These are phyloP conservation scores for Oryza longistaminata DNA, from an alignment of 176 grass and related monocot genomes.

Conservation along the genomic window DNA sequence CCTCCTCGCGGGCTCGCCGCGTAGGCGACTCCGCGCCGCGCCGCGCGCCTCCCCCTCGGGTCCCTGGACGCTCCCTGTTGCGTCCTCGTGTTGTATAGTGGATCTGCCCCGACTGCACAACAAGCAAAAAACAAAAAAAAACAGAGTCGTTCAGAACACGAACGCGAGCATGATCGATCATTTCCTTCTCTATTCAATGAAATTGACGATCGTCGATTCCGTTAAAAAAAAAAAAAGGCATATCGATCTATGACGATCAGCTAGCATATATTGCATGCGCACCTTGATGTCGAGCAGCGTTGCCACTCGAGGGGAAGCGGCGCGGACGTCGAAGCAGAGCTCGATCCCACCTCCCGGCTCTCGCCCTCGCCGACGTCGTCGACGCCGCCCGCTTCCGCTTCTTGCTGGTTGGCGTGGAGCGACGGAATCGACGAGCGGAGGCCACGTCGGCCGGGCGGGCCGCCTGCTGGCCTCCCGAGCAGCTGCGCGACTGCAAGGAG, in stretches of 20 bases:
- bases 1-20: too few relatives aligned
- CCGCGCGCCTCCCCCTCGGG: conserved; percentile 36
- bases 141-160: not conserved
- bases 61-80: conserved; percentile 75
- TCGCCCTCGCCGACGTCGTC: not conserved
- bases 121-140: not conserved
- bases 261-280: not conserved
- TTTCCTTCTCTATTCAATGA: too few relatives aligned
- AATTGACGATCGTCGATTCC: too few relatives aligned
- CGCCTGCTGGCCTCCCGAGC: conserved; percentile 49
- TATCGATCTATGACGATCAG: not conserved
- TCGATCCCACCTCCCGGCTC: conserved; percentile 53
- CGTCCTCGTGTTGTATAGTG: conserved; percentile 93
- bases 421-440: conserved; percentile 37
- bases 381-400: conserved; percentile 58
- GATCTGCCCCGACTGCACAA: conserved; percentile 70
- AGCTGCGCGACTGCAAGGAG: conserved; percentile 68
- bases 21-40: not conserved
- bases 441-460: conserved; percentile 47
- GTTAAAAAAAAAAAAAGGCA: too few relatives aligned
- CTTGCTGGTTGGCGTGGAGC: conserved; percentile 53
- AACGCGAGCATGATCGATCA: not conserved
- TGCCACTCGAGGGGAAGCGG: conserved; percentile 84
- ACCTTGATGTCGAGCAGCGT: conserved; percentile 96
- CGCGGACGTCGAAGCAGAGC: conserved; percentile 70